phyloP scores from a whole-genome alignment of 352 stramenopile species.

The Plasmopara halstedii region DNA sequence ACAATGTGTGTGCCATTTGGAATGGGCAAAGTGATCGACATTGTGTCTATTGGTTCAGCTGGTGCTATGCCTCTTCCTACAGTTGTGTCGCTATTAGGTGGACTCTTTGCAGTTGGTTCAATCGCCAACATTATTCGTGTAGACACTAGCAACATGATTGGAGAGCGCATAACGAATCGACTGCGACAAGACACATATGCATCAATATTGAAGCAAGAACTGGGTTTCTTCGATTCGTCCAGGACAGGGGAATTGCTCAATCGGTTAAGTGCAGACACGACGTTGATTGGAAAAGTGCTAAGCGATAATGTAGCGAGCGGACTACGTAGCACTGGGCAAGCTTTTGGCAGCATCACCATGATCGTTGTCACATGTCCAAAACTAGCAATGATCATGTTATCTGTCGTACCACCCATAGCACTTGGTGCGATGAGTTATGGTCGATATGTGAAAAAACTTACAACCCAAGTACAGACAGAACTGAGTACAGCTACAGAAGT shows the following conservation, averaged over 20 bases:
- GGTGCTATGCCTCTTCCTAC: constrained; percentile 33
- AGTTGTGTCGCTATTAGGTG: constrained; percentile 48
- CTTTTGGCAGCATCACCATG: constrained; percentile 80
- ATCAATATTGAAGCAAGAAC: constrained; percentile 81
- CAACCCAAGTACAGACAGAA: constrained; percentile 85
- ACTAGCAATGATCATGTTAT: constrained; percentile 86
- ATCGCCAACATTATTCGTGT: constrained; percentile 68
- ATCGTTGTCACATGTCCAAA: constrained; percentile 88
- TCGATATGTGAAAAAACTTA: constrained; percentile 78
- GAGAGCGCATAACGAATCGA: constrained; percentile 74
- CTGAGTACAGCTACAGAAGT: constrained; percentile 88
- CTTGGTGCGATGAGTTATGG: constrained; percentile 85
- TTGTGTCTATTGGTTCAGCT: constrained; percentile 40
- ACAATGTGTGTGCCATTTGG: constrained; percentile 74
- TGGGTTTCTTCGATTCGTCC: constrained; percentile 87
- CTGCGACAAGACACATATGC: constrained; percentile 73
- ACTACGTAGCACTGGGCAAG: constrained; percentile 76
- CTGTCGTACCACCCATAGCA: constrained; percentile 88
- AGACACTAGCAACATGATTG: constrained; percentile 82
- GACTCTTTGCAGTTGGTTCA: constrained; percentile 60
- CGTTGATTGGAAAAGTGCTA: constrained; percentile 88
- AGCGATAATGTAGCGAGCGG: constrained; percentile 83
- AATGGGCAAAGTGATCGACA: constrained; percentile 79
- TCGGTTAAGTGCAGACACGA: constrained; percentile 85
- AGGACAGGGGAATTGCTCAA: constrained; percentile 90